Evolutionary conservation across 2,329 filamentous ascomycete species (phyloP).

Genomic region (Didymella keratinophila): DNA sequence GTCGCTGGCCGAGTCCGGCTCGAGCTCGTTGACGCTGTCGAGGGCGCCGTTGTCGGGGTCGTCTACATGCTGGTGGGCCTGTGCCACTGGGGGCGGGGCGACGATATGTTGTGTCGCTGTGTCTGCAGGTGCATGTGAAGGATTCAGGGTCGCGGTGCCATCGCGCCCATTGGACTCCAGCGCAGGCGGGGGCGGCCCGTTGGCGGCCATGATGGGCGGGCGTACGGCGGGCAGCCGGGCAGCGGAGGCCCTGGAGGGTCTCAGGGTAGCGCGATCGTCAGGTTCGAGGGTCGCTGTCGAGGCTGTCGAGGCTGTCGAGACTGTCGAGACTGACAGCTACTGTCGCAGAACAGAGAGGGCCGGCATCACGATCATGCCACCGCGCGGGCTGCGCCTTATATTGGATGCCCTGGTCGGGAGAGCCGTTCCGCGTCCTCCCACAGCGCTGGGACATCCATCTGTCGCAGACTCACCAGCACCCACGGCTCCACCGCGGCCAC

Average conservation of each 20-base stretch:
- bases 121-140: neutral
- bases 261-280: neutral
- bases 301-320: neutral
- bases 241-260: neutral
- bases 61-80: neutral
- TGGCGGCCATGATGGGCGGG: conserved; percentile 1
- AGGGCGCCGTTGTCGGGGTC: conserved; percentile 22
- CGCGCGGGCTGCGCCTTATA: neutral
- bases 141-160: neutral
- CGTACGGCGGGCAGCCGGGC: too few species aligned
- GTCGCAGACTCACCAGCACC: neutral
- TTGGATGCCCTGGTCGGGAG: neutral
- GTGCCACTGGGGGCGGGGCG: neutral
- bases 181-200: neutral
- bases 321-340: neutral
- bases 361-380: neutral
- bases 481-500: neutral
- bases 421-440: too few species aligned
- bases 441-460: neutral
- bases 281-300: neutral
- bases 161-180: neutral
- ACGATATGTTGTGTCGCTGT: neutral
- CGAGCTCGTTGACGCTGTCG: conserved; percentile 41
- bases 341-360: neutral
- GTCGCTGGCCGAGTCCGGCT: conserved; percentile 37